Base-by-base conservation (phyloP, 192 early-diverging fungal genomes). In the Paraglomus brasilianum region DNA sequence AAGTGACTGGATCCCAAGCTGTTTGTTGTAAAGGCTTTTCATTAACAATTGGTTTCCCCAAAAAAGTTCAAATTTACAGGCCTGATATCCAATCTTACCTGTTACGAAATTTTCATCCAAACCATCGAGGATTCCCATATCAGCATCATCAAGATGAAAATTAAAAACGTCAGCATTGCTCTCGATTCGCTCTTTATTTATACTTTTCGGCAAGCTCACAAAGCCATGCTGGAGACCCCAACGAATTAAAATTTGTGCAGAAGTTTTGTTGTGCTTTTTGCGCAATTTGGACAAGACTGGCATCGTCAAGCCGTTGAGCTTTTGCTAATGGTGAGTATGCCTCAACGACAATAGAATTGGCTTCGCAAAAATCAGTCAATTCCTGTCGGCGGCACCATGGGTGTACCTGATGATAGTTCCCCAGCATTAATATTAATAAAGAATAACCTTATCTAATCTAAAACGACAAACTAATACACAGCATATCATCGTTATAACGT, bases 211-310 rank as follows among this genome's bases (percentile, higher is more conserved):
- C 13, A 91, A 57, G 8, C n/a, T n/a, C n/a, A n/a, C n/a, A n/a
- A n/a, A n/a, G n/a, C 82, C 86, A 57, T 77, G 77, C 72, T 91
- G 87, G 52, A 84, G 66, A 43, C 72, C 70, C 87, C 87, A 88
- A 44, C 81, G 74, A 53, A 89, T 75, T 43, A 87, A 56, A 56
- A 88, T 69, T 71, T 85, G 86, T 1, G 86, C 81, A 17, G 82
- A 68, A 0, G 80, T 71, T 62, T 87, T 87, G 19, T 74, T 71
- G 59, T 87, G 77, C n/a, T 59, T 84, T 81, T 5, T 69, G 52
- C 1, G 81, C 84, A 22, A 90, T 72, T 13, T 80, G 53, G 5
- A 74, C 66, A 42, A 89, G 57, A 17, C 47, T 74, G 1, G 80
- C 74, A 50, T 90, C 83, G 30, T 75, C 38, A 6, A 86, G 71